These are phyloP conservation scores for Oenanthe sinensis DNA, from an alignment of 129 eudicot species.

Conservation along the genomic window DNA sequence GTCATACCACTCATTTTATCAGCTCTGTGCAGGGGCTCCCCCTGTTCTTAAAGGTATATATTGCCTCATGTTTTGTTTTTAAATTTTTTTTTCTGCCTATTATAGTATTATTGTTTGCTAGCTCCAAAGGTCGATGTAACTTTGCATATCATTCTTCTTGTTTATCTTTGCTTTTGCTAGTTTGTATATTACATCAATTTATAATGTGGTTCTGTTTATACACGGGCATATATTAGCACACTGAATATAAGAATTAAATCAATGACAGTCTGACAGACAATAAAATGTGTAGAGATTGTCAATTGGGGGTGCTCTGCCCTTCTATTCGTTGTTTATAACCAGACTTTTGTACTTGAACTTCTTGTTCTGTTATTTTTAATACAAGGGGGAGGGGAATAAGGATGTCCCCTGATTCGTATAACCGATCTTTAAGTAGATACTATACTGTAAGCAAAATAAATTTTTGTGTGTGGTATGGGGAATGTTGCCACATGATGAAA, in stretches of 20 bases:
- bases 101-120: neutral
- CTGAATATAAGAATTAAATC: neutral
- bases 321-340: neutral
- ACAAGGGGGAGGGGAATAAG: neutral
- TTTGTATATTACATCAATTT: neutral
- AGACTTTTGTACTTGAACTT: neutral
- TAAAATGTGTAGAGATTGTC: neutral
- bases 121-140: neutral
- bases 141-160: neutral
- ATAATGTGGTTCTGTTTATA: neutral
- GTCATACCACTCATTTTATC: conserved; percentile 89
- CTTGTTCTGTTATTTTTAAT: neutral
- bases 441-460: neutral
- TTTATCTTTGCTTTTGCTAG: neutral
- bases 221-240: neutral
- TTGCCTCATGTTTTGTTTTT: neutral
- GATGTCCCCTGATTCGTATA: neutral
- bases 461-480: neutral
- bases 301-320: neutral
- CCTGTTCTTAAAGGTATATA: conserved; percentile 58
- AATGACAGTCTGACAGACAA: neutral
- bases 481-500: neutral
- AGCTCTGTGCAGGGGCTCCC: conserved; percentile 94
- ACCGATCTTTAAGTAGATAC: neutral
- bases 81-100: neutral